Percentiles rank a stretch among this genome's conserved stretches.
Conservation (phyloP, 306 rosid genomes). For the Cucumis melo region DNA sequence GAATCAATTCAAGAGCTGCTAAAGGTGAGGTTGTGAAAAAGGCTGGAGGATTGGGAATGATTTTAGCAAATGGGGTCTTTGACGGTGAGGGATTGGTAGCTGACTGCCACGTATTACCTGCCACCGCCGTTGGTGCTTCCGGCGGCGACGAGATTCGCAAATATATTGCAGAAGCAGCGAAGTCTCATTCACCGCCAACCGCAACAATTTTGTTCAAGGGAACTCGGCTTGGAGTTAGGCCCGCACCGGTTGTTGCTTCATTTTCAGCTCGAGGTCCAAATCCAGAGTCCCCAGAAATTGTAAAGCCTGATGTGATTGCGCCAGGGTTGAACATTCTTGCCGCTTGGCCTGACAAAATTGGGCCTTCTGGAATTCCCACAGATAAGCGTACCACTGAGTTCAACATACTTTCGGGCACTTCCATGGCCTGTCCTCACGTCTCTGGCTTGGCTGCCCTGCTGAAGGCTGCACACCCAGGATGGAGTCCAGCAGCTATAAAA, state of each 20-base stretch:
- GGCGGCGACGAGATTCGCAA: conserved; percentile 51
- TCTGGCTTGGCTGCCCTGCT: conserved; percentile 78
- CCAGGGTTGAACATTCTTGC: conserved; percentile 87
- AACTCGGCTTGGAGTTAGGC: conserved; percentile 57
- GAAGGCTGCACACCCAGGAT: conserved; percentile 82
- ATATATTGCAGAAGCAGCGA: conserved; percentile 27
- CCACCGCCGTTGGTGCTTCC: conserved; percentile 60
- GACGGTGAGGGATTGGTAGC: conserved; percentile 92
- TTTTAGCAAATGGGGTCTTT: conserved; percentile 65
- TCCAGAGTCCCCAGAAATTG: conserved; percentile 70
- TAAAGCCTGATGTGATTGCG: conserved; percentile 82
- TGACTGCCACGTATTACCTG: conserved; percentile 78
- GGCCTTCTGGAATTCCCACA: conserved; percentile 62
- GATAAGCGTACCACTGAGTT: conserved; percentile 59
- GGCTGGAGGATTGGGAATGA: conserved; percentile 82
- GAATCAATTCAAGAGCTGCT: conserved; percentile 67
- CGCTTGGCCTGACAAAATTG: conserved; percentile 86
- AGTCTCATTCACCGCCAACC: conserved; percentile 22
- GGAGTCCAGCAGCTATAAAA: conserved; percentile 81
- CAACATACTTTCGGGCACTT: conserved; percentile 75
- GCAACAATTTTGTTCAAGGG: conserved; percentile 62
- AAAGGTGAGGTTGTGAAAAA: conserved; percentile 79
- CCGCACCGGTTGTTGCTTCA: conserved; percentile 87
- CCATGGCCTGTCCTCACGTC: conserved; percentile 96
- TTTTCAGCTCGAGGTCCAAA: conserved; percentile 87